phyloP scores from a whole-genome alignment of 2,329 filamentous ascomycete species.

The Ascochyta rabiei region DNA sequence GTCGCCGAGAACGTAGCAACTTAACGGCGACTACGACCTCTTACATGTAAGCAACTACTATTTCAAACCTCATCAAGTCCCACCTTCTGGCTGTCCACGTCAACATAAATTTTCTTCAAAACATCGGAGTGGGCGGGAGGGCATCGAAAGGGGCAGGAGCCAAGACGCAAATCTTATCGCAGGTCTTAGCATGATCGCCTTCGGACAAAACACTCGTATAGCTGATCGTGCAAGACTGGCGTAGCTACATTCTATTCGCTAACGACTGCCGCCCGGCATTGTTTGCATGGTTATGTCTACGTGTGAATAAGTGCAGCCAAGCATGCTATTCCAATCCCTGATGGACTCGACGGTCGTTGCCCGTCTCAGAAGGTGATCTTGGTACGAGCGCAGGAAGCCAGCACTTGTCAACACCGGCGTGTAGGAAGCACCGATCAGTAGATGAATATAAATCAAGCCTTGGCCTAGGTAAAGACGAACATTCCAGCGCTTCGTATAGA shows the following conservation, averaged over 20 bases:
- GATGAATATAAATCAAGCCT: background rate
- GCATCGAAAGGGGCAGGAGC: constrained; percentile 16
- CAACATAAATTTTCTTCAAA: constrained; percentile 1
- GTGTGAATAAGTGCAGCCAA: constrained; percentile 4
- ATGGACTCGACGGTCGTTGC: background rate
- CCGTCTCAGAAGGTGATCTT: constrained; percentile 15
- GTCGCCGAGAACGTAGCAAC: no score
- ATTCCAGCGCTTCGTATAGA: background rate
- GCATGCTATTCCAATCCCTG: constrained; percentile 9
- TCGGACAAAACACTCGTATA: constrained; percentile 5
- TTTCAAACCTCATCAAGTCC: background rate
- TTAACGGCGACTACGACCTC: background rate
- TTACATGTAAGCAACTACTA: background rate
- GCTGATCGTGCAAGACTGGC: background rate
- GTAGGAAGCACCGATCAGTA: constrained; percentile 1
- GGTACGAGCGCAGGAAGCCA: background rate
- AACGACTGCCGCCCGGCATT: constrained; percentile 10
- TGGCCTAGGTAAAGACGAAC: background rate
- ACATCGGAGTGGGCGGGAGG: constrained; percentile 9
- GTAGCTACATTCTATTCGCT: constrained; percentile 2
- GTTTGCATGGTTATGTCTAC: constrained; percentile 1
- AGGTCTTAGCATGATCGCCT: constrained; percentile 18
- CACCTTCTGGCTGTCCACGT: background rate
- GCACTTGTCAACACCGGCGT: background rate
- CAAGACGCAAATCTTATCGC: constrained; percentile 19